Base-by-base conservation (phyloP, 805 yeast genomes). In the Yamadazyma takamatsuzukensis region DNA sequence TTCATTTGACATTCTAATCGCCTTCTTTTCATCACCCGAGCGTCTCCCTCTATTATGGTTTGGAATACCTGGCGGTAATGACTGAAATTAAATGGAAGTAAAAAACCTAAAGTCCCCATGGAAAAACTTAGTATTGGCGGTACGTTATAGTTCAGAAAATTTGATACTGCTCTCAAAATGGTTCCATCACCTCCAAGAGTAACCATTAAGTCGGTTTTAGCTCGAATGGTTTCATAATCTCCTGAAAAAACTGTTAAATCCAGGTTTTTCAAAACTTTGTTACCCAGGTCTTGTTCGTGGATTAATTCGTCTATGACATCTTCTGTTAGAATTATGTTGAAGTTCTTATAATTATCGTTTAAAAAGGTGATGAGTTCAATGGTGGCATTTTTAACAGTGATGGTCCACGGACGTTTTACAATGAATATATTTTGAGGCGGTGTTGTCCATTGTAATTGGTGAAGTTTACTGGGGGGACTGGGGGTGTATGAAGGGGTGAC, bases 151-250 rank as follows among this genome's bases (percentile, higher is more conserved):
- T 78, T 76, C 34, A 81, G 77, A 51, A 89, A 89, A 47, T 78
- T 64, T 4, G 93, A 78, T 0, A 87, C 90, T 0, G 90, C 95
- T 34, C 89, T 73, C 27, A 89, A 57, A 34, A 87, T 86, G 0
- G 97, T 89, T 4, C 97, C 97, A 56, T 89, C 97, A 13, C 97
- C 97, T n/a, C 97, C 97, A 24, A 89, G 58, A 0, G 96, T 83
- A 6, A 89, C 88, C 23, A 89, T 61, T 26, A 89, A 56, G 51
- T 89, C 97, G 0, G 95, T 75, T 45, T 78, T 83, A 8, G 64
- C 47, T 1, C 76, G 70, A 26, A 87, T 75, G 7, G 78, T 82
- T 8, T 64, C 59, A 12, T 56, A 56, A 3, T 72, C 47, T 0
- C 94, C 93, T 0, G 89, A 68, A 77, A 1, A 85, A n/a, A n/a